A percentile compares a stretch with the other conserved stretches of the same genome.
Evolutionary conservation across 129 eudicot genomes (phyloP).

Genomic region (Flaveria robusta): DNA sequence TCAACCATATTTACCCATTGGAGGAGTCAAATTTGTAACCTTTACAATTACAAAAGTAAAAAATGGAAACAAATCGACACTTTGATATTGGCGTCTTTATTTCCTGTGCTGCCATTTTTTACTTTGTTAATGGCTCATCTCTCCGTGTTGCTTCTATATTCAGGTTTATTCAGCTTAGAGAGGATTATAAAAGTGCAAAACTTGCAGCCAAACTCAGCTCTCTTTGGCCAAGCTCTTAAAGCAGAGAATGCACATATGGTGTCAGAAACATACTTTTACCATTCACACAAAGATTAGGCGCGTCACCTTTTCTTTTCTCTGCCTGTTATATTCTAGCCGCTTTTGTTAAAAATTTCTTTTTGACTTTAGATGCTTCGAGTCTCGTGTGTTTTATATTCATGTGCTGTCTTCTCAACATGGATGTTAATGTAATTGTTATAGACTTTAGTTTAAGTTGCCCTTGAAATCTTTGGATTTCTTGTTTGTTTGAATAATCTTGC

Average conservation of each 20-base stretch:
- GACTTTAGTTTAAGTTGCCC: conserved; percentile 8
- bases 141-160: conserved; percentile 2
- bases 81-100: background rate
- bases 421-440: conserved; percentile 30
- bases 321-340: background rate
- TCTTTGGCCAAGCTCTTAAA: conserved; percentile 68
- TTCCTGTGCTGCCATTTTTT: background rate
- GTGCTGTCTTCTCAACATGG: conserved; percentile 13
- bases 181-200: conserved; percentile 90
- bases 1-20: background rate
- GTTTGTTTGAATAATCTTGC: background rate
- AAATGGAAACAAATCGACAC: background rate
- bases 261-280: background rate
- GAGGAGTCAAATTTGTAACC: background rate
- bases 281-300: conserved; percentile 25
- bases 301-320: conserved; percentile 16
- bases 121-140: background rate
- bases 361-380: background rate
- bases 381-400: background rate
- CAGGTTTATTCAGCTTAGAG: conserved; percentile 92
- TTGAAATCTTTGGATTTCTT: conserved; percentile 10
- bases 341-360: background rate
- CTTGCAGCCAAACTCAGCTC: conserved; percentile 81
- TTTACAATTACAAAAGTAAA: background rate
- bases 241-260: conserved; percentile 1